Percentiles rank a stretch among this genome's conserved stretches.
These are phyloP conservation scores for Paulownia fortunei DNA, from an alignment of 257 asterid species.

Conservation along the genomic window DNA sequence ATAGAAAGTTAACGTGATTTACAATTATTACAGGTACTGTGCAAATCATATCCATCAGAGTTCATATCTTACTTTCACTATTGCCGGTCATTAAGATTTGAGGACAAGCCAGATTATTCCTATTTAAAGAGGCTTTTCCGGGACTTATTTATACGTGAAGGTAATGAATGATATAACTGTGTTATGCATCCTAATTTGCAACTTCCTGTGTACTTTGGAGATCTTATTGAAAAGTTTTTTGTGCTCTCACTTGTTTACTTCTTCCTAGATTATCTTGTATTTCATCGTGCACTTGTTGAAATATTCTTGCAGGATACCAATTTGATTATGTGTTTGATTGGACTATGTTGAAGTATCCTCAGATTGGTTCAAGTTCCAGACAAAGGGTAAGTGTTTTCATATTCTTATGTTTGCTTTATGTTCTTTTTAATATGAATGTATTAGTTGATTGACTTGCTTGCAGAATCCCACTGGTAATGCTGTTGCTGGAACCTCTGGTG, in stretches of 20 bases:
- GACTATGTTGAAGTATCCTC: conserved; percentile 96
- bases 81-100: conserved; percentile 88
- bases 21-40: conserved; percentile 63
- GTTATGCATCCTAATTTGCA: background rate
- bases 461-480: conserved; percentile 79
- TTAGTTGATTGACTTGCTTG: conserved; percentile 29
- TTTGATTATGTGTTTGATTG: conserved; percentile 97
- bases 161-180: conserved; percentile 42
- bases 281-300: conserved; percentile 7
- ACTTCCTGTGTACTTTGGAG: background rate
- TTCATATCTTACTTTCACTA: conserved; percentile 92
- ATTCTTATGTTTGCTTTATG: conserved; percentile 20
- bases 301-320: conserved; percentile 75
- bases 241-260: background rate
- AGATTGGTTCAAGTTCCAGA: conserved; percentile 84
- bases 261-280: conserved; percentile 7
- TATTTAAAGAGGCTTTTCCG: conserved; percentile 93
- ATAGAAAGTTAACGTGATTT: conserved; percentile 19
- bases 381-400: conserved; percentile 59
- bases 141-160: conserved; percentile 94
- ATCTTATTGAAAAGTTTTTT: conserved; percentile 16
- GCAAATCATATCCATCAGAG: conserved; percentile 90
- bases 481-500: conserved; percentile 84
- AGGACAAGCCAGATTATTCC: conserved; percentile 93
- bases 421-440: conserved; percentile 19